Evolutionary conservation across 345 rosid genomes (phyloP), one percentile per base, ranked within the genome.

Genomic region (Eutrema yunnanense): DNA sequence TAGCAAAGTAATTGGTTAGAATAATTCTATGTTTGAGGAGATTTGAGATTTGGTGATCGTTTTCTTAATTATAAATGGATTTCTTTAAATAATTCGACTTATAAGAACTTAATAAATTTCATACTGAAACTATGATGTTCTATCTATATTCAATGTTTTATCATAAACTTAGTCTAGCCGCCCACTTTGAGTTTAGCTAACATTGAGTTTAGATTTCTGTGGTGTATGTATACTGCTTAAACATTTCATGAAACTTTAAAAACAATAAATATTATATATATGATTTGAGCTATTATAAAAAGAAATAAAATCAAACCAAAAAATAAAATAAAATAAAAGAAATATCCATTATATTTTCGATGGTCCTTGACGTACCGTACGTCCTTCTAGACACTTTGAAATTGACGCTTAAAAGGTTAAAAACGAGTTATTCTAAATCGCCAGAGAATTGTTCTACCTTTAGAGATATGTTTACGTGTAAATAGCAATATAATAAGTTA

Each of bases 381-480:
- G 12, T 22, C 40, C 36, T 70, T 50, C 14, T 30, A 32, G 37
- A 43, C 33, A 57, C 50, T 69, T 51, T 55, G 36, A 46, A 65
- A 27, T 27, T 57, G 16, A 65, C 71, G 71, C 2, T 10, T 13
- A 37, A 6, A 51, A 53, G 19, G 13, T 22, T 56, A 34, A 14
- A 58, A 37, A 46, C 57, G 32, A 64, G 57, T 64, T 27, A 7
- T 26, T 56, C 19, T 12, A 34, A 54, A 22, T 6, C 32, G 9
- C 13, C 9, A 16, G 2, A 37, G 51, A 73, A 37, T 56, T 22
- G 2, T 65, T 65, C 51, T 65, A 56, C 34, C n/a, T 36, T 32
- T 46, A 8, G 71, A 11, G 77, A 65, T 59, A 73, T 55, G 77
- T 37, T 54, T 73, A 73, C 77, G 50, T 54, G 49, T 54, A 34